phyloP scores from a whole-genome alignment of 192 early-diverging fungal genomes.

The Coemansia sp. region DNA sequence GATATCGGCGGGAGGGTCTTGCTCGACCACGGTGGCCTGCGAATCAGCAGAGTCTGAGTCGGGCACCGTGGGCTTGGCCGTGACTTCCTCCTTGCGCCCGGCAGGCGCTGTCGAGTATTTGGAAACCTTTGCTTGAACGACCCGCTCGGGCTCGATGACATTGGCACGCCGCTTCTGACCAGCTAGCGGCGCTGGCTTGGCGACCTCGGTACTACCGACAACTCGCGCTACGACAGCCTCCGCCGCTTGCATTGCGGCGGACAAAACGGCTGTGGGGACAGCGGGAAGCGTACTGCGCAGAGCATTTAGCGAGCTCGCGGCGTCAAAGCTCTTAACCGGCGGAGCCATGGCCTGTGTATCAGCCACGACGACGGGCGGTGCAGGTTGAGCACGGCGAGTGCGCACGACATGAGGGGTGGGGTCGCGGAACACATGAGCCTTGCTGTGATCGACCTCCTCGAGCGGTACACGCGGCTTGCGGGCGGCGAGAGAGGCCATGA shows the following conservation, averaged over 20 bases:
- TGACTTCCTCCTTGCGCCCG: neutral
- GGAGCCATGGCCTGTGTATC: neutral
- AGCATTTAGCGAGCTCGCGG: conserved; percentile 6
- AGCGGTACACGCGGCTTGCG: conserved; percentile 47
- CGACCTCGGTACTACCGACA: neutral
- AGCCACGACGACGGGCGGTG: neutral
- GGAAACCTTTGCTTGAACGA: conserved; percentile 27
- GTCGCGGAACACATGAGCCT: conserved; percentile 43
- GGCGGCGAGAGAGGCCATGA: conserved; percentile 28
- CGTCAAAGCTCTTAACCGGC: conserved; percentile 9
- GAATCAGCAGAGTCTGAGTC: conserved; percentile 38
- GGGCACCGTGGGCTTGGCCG: conserved; percentile 6
- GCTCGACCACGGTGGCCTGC: conserved; percentile 42
- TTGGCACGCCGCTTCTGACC: conserved; percentile 43
- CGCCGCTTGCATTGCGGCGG: neutral
- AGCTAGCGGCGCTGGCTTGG: conserved; percentile 21
- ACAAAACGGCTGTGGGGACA: conserved; percentile 30
- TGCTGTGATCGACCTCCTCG: conserved; percentile 25
- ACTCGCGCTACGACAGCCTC: conserved; percentile 4
- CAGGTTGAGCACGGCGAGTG: conserved; percentile 9
- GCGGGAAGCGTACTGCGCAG: conserved; percentile 29
- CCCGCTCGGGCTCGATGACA: conserved; percentile 26
- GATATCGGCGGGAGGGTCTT: neutral
- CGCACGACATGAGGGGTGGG: conserved; percentile 14
- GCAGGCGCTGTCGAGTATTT: conserved; percentile 9